Evolutionary conservation across 2,329 filamentous ascomycete genomes (phyloP).

Genomic region (Cordyceps farinosa): DNA sequence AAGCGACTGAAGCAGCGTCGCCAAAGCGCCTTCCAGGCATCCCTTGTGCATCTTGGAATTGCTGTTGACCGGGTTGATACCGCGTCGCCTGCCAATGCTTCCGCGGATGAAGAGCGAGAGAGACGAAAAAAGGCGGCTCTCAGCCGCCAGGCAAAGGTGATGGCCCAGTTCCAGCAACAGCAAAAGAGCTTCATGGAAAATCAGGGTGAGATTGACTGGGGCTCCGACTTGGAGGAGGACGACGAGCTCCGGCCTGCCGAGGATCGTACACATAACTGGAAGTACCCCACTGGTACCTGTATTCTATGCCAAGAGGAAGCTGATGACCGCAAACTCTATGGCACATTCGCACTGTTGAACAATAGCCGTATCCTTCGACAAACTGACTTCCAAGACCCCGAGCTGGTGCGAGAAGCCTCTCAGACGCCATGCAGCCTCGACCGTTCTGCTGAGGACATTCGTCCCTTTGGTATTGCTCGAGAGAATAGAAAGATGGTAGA

Average conservation of each 20-base stretch:
- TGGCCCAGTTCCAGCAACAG: constrained; percentile 97
- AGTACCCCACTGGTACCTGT: constrained; percentile 88
- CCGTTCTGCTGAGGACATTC: constrained; percentile 73
- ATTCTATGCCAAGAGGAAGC: constrained; percentile 97
- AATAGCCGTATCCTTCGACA: constrained; percentile 84
- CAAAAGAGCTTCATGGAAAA: constrained; percentile 92
- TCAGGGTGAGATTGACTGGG: constrained; percentile 85
- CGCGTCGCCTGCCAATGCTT: constrained; percentile 69
- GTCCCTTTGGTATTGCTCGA: constrained; percentile 86
- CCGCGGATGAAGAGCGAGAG: constrained; percentile 70
- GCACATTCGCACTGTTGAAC: constrained; percentile 85
- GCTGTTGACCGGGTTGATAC: constrained; percentile 77
- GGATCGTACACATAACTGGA: constrained; percentile 66
- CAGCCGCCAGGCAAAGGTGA: constrained; percentile 86
- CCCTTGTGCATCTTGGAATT: constrained; percentile 61
- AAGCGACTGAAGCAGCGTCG: constrained; percentile 81
- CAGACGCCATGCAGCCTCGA: constrained; percentile 79
- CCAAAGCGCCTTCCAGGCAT: constrained; percentile 66
- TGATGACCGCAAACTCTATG: constrained; percentile 82
- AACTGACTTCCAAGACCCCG: constrained; percentile 76
- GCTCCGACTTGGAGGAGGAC: constrained; percentile 69
- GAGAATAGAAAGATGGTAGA: constrained; percentile 77
- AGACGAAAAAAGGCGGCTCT: constrained; percentile 86
- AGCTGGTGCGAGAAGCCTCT: constrained; percentile 79
- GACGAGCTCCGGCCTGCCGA: constrained; percentile 64